phyloP scores from a whole-genome alignment of 169 alveolate genomes.

The Eimeria praecox region DNA sequence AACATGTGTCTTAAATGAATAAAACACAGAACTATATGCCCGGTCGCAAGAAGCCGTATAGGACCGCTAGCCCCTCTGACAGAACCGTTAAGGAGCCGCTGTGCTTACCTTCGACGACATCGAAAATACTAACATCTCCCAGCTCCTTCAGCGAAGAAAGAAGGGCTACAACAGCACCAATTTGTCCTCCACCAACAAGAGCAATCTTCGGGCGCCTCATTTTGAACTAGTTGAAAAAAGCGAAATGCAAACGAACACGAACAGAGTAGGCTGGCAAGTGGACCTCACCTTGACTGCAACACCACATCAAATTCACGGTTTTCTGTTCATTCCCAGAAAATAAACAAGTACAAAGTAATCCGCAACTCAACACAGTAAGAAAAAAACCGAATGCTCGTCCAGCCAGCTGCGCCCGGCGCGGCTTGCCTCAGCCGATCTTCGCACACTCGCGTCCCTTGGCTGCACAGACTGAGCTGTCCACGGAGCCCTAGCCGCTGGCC shows the following conservation, averaged over 20 bases:
- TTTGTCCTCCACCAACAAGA: slow-evolving; percentile 91
- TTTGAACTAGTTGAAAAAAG: not conserved
- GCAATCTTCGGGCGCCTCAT: slow-evolving; percentile 87
- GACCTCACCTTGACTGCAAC: slow-evolving; percentile 2
- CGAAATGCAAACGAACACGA: not conserved
- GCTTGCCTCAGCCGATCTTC: not conserved
- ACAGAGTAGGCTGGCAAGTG: not conserved
- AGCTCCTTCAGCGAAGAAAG: slow-evolving; percentile 89
- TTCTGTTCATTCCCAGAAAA: slow-evolving; percentile 13
- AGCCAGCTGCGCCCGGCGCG: not conserved
- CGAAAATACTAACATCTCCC: slow-evolving; percentile 90
- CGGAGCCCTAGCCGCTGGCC: not conserved
- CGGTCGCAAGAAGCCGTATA: not conserved
- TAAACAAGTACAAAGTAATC: not conserved
- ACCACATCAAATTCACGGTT: not conserved
- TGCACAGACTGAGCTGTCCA: not conserved
- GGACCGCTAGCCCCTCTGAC: not conserved
- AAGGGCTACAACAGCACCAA: slow-evolving; percentile 91
- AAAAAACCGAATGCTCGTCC: not conserved
- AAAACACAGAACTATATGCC: not conserved
- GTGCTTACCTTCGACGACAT: slow-evolving; percentile 88
- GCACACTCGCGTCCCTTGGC: slow-evolving; percentile 21
- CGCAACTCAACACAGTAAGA: not conserved
- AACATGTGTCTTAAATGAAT: not conserved
- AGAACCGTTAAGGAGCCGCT: not conserved